Percentiles rank a stretch among this genome's conserved stretches.
These are phyloP conservation scores for Chlorociboria aeruginascens DNA, from an alignment of 495 filamentous ascomycete genomes.

Conservation along the genomic window DNA sequence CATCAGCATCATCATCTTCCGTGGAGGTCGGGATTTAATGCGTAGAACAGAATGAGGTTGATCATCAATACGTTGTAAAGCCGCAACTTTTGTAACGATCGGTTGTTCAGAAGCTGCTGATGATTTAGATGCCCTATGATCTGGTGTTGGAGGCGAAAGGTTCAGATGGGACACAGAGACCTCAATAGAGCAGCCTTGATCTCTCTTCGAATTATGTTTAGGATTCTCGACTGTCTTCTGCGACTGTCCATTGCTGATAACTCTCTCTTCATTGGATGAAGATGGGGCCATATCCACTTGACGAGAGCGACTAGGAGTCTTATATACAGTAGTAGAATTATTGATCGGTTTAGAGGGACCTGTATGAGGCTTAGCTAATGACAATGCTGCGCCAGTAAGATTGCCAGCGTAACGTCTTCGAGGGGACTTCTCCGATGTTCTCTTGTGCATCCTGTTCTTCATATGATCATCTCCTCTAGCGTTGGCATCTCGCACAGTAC, in stretches of 20 bases:
- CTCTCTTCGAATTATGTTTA: too few relatives aligned
- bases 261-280: too few relatives aligned
- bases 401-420: constrained; percentile 15
- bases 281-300: too few relatives aligned
- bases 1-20: constrained; percentile 21
- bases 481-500: background rate
- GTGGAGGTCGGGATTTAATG: constrained; percentile 16
- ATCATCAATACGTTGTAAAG: background rate
- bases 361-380: constrained; percentile 1
- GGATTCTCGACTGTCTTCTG: too few relatives aligned
- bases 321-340: too few relatives aligned
- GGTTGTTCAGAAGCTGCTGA: background rate
- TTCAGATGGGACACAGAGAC: too few relatives aligned
- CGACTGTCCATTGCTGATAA: too few relatives aligned
- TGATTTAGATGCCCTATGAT: background rate
- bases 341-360: too few relatives aligned
- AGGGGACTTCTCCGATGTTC: constrained; percentile 3
- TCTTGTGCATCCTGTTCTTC: background rate
- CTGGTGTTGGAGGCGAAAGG: too few relatives aligned
- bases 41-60: constrained; percentile 7
- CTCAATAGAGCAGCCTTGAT: too few relatives aligned
- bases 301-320: too few relatives aligned
- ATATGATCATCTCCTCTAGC: background rate
- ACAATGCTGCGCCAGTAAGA: constrained; percentile 15
- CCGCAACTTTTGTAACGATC: background rate